Evolutionary conservation across 2,329 filamentous ascomycete genomes (phyloP), one percentile per base, ranked within the genome.

Genomic region (Lasiodiplodia sp.): DNA sequence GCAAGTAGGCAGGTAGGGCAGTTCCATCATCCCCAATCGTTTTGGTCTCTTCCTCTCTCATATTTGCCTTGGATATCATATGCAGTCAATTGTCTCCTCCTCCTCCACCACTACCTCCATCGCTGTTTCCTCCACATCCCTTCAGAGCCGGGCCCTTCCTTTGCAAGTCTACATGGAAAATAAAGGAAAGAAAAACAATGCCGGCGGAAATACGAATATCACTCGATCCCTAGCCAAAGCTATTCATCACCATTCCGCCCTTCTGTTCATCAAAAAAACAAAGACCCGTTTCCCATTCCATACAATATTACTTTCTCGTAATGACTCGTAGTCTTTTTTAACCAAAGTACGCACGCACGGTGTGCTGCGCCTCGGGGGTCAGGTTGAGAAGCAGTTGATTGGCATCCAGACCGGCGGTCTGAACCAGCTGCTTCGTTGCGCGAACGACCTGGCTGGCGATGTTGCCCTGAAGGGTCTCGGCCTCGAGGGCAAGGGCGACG

Each of bases 401-500:
- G 2, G 92, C 89, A 75, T 97, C 92, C 57, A 96, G 84, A 66
- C 89, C 89, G 5, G 93, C 90, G 37, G 87, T 87, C 70, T 89
- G 86, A 51, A 97, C 87, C 63, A 99, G 86, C 65, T 88, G 83
- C 82, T 97, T 97, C 44, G 92, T 92, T 2, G 93, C 90, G 55
- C 85, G 85, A 38, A 93, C 92, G 68, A 97, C 91, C 70, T 91
- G 89, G 70, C 85, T 87, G 31, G 92, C 93, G 23, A 92, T 94
- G 76, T 94, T 89, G 23, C 94, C 94, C 76, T 94, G 92, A 51
- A 99, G 85, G 21, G 94, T 95, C 77, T 97, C 93, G 6, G 93
- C 91, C 77, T 97, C 95, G 16, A 99, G 88, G 23, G 94, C 95
- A 79, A 96, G 91, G 31, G 91, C 93, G 68, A 98, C 92, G 75